Percentiles rank a stretch among this genome's conserved stretches.
These are phyloP conservation scores for Eleusine coracana DNA, from an alignment of 176 grass and related monocot genomes.

Conservation along the genomic window DNA sequence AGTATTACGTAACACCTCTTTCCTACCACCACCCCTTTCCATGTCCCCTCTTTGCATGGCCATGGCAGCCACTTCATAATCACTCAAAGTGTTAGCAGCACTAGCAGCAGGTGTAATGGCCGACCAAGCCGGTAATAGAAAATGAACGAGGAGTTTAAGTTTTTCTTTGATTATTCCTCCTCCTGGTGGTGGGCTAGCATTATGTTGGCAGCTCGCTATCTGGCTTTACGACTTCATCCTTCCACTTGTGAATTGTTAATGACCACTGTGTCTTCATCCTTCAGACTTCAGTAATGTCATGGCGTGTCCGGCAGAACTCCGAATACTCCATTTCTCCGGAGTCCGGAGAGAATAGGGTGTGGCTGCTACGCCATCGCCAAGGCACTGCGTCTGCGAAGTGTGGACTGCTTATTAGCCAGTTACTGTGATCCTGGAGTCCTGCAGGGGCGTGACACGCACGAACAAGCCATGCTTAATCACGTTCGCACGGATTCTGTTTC, in stretches of 20 bases:
- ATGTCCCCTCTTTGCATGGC: constrained; percentile 15
- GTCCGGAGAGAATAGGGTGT: not conserved
- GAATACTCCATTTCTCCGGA: too few relatives aligned
- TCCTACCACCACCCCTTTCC: not conserved
- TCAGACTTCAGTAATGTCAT: not conserved
- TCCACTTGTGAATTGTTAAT: constrained; percentile 35
- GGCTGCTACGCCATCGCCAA: not conserved
- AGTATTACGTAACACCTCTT: not conserved
- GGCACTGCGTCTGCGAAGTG: not conserved
- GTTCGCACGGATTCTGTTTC: constrained; percentile 1
- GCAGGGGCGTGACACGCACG: constrained; percentile 19
- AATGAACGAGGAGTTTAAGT: not conserved
- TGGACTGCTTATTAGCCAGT: not conserved
- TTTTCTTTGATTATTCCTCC: not conserved
- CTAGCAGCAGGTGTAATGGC: constrained; percentile 32
- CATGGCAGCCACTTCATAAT: constrained; percentile 22
- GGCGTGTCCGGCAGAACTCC: not conserved
- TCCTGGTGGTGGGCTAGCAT: constrained; percentile 16
- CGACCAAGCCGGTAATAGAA: constrained; percentile 27
- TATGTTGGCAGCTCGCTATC: constrained; percentile 27
- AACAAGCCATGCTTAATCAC: constrained; percentile 18
- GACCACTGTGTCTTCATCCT: not conserved
- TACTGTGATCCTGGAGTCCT: constrained; percentile 11
- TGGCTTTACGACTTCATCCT: constrained; percentile 22
- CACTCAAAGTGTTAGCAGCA: not conserved